Evolutionary conservation across 2,329 filamentous ascomycete species (phyloP).

Genomic region (Nemania diffusa): DNA sequence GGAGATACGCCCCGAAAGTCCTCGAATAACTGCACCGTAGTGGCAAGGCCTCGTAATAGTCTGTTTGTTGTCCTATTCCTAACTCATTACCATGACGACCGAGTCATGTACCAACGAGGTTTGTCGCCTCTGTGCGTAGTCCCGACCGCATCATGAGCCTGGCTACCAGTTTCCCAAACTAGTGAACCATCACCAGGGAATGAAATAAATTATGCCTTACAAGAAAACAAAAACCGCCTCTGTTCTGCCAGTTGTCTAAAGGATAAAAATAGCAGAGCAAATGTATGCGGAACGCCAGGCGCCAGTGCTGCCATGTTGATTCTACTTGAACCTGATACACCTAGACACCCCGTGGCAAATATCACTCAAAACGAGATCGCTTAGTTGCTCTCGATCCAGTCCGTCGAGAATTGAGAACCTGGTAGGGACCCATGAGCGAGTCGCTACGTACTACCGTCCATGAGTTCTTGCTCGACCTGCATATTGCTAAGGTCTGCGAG

Average conservation of each 20-base stretch:
- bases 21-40: not conserved
- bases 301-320: conserved; percentile 39
- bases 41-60: not conserved
- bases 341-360: conserved; percentile 12
- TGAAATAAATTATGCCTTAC: conserved; percentile 21
- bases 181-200: not conserved
- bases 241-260: conserved; percentile 28
- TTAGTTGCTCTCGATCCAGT: conserved; percentile 1
- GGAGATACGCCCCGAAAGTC: not conserved
- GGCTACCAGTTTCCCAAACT: not conserved
- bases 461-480: conserved; percentile 44
- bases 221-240: conserved; percentile 13
- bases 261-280: conserved; percentile 27
- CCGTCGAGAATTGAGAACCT: not conserved
- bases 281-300: conserved; percentile 37
- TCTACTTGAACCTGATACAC: conserved; percentile 27
- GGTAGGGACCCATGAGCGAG: not conserved
- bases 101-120: conserved; percentile 1
- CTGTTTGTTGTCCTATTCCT: conserved; percentile 13
- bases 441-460: conserved; percentile 28
- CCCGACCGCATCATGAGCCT: not conserved
- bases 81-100: conserved; percentile 8
- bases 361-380: conserved; percentile 17
- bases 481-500: conserved; percentile 61
- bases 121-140: not conserved